These are phyloP conservation scores for Secale cereale DNA, from an alignment of 176 grass and related monocot genomes.

Conservation along the genomic window DNA sequence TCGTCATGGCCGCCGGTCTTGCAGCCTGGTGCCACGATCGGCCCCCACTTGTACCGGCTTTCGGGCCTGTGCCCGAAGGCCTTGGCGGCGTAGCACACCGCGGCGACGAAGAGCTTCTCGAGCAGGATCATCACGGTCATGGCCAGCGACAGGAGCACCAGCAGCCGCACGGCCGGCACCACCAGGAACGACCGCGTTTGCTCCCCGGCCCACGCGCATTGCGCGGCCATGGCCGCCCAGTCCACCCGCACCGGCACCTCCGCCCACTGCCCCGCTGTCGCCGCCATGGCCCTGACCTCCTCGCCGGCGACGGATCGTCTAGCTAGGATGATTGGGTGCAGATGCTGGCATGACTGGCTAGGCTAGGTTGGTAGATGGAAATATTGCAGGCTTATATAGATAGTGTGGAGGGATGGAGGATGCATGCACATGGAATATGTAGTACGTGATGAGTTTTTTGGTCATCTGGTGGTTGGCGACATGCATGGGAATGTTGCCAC, in stretches of 20 bases:
- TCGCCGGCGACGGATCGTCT: neutral
- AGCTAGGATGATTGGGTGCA: neutral
- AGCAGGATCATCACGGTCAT: constrained; percentile 72
- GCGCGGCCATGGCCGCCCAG: constrained; percentile 24
- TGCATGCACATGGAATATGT: neutral
- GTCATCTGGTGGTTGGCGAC: too few species aligned
- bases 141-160: constrained; percentile 39
- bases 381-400: constrained; percentile 19
- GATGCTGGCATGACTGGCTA: neutral
- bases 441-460: too few species aligned
- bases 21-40: neutral
- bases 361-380: neutral
- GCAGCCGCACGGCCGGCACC: constrained; percentile 36
- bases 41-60: constrained; percentile 51
- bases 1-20: neutral
- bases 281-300: neutral
- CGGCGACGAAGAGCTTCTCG: constrained; percentile 64
- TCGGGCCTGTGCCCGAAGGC: constrained; percentile 46
- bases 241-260: constrained; percentile 20
- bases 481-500: too few species aligned
- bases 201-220: constrained; percentile 24
- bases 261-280: constrained; percentile 24
- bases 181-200: constrained; percentile 36
- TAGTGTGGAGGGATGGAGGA: neutral
- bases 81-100: constrained; percentile 35